Conservation (phyloP, 768 basidiomycete genomes). For the Boletus subparvulus region DNA sequence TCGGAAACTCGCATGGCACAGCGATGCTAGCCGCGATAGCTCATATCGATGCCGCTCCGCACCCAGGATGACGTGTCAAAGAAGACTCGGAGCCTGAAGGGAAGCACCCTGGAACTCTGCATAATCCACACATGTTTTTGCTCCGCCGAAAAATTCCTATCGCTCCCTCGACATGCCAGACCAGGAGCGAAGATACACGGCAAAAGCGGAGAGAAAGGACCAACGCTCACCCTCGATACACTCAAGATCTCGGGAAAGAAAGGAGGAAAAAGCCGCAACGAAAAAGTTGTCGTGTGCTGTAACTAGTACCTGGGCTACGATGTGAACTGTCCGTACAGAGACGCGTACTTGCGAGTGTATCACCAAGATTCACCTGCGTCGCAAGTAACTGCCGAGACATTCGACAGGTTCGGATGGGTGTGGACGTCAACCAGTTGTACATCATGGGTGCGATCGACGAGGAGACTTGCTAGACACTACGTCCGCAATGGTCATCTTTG, state of each 20-base stretch:
- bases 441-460: too few relatives aligned
- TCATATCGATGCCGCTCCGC: not conserved
- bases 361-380: not conserved
- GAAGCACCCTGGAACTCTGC: not conserved
- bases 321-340: not conserved
- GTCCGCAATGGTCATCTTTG: too few relatives aligned
- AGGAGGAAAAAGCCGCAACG: too few relatives aligned
- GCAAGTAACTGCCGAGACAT: not conserved
- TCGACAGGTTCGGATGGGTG: not conserved
- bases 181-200: not conserved
- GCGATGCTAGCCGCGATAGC: not conserved
- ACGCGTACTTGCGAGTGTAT: not conserved
- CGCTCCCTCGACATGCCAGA: not conserved
- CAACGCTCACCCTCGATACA: not conserved
- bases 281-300: too few relatives aligned
- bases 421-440: too few relatives aligned
- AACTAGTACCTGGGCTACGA: not conserved
- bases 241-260: not conserved
- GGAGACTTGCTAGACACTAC: not conserved
- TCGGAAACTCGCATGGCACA: slow-evolving; percentile 5
- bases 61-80: not conserved
- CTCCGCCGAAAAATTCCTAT: too few relatives aligned
- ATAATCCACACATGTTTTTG: not conserved
- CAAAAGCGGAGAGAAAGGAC: not conserved
- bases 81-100: too few relatives aligned